Base-by-base conservation (phyloP, 148 eudicot genomes). In the Rhododendron ferrugineum region DNA sequence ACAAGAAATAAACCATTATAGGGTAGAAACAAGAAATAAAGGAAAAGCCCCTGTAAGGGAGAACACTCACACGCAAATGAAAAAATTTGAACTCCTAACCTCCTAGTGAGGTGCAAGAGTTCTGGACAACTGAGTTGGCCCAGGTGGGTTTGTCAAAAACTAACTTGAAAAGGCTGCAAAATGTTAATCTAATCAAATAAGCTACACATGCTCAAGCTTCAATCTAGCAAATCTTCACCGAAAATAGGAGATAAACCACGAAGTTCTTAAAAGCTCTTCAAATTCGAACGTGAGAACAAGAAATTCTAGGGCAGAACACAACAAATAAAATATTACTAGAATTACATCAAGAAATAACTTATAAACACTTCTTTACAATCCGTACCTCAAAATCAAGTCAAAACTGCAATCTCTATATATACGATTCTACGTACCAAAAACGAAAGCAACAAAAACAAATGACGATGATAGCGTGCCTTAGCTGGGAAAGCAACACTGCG, bases 351-450 rank as follows among this genome's bases (percentile, higher is more conserved):
- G 40, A 70, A 14, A 70, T 70, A 30, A 14, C 36, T 14, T 74
- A 37, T 74, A 74, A 20, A 74, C 47, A 74, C n/a, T 74, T 74
- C 78, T 74, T 74, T 74, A 74, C 78, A 74, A 37, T n/a, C n/a
- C 78, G n/a, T 74, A 37, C 47, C 78, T 74, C 22, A 37, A 74
- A 73, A 74, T 74, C 47, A 74, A 37, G 47, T 36, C 78, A 74
- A 74, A 74, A 74, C 78, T 74, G 78, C 11, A 70, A 32, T 36
- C 11, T 37, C 78, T 6, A 74, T 34, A 74, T 20, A 16, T 37
- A 74, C 13, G 47, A 74, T 54, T 54, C 60, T 18, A 54, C 60
- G 22, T 18, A 37, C 47, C 75, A 32, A 74, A 34, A 36, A 2
- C 47, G 1, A 74, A 36, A 74, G 46, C 47, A 36, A 34, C 46